Base-by-base conservation (phyloP, 306 rosid genomes). In the Benincasa hispida region DNA sequence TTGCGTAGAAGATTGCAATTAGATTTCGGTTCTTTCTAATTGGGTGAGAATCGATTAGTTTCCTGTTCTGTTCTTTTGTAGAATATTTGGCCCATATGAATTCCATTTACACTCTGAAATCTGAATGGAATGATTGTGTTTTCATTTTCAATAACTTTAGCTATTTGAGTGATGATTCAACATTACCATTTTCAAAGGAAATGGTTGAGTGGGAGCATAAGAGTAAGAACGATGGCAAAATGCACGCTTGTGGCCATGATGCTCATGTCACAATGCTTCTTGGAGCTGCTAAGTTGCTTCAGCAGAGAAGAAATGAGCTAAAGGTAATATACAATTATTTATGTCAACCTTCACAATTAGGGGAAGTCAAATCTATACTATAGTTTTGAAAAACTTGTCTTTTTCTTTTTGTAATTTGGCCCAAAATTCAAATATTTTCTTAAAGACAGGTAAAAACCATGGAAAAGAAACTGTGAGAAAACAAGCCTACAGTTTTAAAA, bases 201-300 rank as follows among this genome's bases (percentile, higher is more conserved):
- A 18, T 87, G 87, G 88, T 87, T 35, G 93, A 87, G 66, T 85
- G 93, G 93, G 89, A 87, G 78, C 83, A 83, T 63, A 89, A 89
- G 84, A 85, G 91, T 85, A 85, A 79, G 85, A 87, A 56, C 39
- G 35, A 55, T 15, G 86, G 93, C 10, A 87, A 83, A 81, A 83
- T 89, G 93, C 93, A 87, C 58, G 89, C 91, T 48, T 89, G 91
- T 57, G 93, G 93, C 45, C 91, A 89, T 73, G 91, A 87, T 68
- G 82, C 83, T 74, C 93, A 89, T 61, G 88, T 82, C 1, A 75
- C 91, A 21, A 87, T 87, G 89, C 85, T 87, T 80, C 91, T 89
- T 41, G 93, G 91, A 74, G 93, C 91, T 17, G 93, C 91, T 13
- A 85, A 87, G 79, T 84, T 87, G 77, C 88, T 89, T 58, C 89